Conservation (phyloP, 192 early-diverging fungal species). For the Coemansia reversa region DNA sequence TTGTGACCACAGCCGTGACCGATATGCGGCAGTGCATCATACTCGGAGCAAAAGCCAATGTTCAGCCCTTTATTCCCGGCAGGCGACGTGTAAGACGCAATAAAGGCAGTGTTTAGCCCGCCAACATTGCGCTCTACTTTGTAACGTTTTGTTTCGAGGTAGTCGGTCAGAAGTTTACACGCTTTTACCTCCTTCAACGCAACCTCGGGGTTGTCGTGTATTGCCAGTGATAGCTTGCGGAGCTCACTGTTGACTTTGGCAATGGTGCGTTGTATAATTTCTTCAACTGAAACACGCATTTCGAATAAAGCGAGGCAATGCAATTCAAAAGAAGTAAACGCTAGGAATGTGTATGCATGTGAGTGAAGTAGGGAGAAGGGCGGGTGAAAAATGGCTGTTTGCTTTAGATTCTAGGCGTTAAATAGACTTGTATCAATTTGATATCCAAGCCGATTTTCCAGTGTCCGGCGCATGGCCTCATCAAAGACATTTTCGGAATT, state of each 20-base stretch:
- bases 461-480: slow-evolving; percentile 60
- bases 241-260: slow-evolving; percentile 25
- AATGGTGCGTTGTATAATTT: slow-evolving; percentile 19
- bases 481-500: slow-evolving; percentile 80
- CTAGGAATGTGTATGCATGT: background rate
- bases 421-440: slow-evolving; percentile 74
- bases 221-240: slow-evolving; percentile 36
- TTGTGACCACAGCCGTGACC: slow-evolving; percentile 74
- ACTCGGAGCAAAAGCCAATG: slow-evolving; percentile 65
- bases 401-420: slow-evolving; percentile 56
- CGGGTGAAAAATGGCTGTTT: background rate
- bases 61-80: slow-evolving; percentile 38
- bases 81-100: slow-evolving; percentile 60
- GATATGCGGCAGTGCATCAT: slow-evolving; percentile 66
- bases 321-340: background rate
- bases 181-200: slow-evolving; percentile 60
- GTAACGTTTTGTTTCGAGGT: slow-evolving; percentile 66
- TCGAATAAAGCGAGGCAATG: background rate
- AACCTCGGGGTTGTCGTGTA: slow-evolving; percentile 64
- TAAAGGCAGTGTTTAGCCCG: slow-evolving; percentile 73
- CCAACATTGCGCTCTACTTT: slow-evolving; percentile 58
- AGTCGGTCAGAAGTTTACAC: slow-evolving; percentile 62
- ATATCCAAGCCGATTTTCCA: slow-evolving; percentile 78
- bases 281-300: slow-evolving; percentile 23
- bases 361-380: background rate